A percentile compares a stretch with the other conserved stretches of the same genome.
phyloP scores from a whole-genome alignment of 305 asterid genomes.

The Solanum hybrid region DNA sequence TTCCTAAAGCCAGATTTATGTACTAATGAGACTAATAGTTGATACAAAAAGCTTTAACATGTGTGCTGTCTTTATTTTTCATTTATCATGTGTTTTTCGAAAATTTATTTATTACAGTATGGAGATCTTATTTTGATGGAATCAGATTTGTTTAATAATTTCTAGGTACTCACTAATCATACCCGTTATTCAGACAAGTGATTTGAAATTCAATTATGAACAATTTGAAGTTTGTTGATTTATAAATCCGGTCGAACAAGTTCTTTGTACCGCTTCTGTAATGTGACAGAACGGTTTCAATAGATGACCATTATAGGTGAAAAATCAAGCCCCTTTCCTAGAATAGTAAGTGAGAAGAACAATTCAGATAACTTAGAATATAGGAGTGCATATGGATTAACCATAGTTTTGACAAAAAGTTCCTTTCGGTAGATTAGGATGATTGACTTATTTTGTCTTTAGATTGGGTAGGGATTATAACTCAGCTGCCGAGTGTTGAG shows the following conservation, averaged over 20 bases:
- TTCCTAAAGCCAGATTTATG: neutral
- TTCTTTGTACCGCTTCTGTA: neutral
- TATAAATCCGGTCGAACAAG: neutral
- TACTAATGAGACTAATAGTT: neutral
- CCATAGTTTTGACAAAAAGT: neutral
- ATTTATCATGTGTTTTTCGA: neutral
- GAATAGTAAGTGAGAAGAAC: neutral
- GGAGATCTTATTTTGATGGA: neutral
- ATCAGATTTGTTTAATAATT: neutral
- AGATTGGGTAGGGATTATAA: neutral
- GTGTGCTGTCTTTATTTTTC: neutral
- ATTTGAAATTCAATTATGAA: neutral
- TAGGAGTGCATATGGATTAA: neutral
- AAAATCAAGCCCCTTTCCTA: neutral
- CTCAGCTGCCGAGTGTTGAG: neutral
- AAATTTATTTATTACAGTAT: neutral
- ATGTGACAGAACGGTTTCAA: neutral
- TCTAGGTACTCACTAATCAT: neutral
- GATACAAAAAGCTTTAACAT: neutral
- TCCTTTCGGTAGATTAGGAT: neutral
- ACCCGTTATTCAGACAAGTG: neutral
- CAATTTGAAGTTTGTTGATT: neutral
- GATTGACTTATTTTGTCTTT: neutral
- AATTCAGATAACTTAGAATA: neutral
- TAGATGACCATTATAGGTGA: neutral